Conservation (phyloP, 495 filamentous ascomycete genomes). For the Penicillium macrosclerotiorum region DNA sequence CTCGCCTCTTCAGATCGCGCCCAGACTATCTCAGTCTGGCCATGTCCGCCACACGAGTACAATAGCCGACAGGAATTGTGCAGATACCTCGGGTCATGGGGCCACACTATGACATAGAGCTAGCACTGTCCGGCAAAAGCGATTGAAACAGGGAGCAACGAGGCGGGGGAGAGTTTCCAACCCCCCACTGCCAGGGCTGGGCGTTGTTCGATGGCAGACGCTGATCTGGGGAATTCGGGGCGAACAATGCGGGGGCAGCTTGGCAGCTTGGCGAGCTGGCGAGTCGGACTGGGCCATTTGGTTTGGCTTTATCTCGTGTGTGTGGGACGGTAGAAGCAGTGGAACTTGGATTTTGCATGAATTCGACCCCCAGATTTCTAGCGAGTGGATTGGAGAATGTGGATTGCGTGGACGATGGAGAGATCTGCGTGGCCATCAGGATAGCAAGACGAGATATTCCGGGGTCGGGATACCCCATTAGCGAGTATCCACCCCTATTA, state of each 20-base stretch:
- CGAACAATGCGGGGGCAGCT: not conserved
- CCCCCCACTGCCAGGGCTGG: not conserved
- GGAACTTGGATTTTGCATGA: too few species aligned
- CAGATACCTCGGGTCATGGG: conserved; percentile 1
- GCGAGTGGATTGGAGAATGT: too few species aligned
- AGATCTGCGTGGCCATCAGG: too few species aligned
- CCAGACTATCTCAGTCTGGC: not conserved
- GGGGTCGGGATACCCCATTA: too few species aligned
- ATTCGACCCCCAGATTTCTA: too few species aligned
- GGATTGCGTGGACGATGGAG: too few species aligned
- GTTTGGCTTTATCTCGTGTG: not conserved
- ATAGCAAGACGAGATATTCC: too few species aligned
- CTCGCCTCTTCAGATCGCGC: not conserved
- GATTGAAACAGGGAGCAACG: not conserved
- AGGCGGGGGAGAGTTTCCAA: not conserved
- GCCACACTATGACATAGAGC: not conserved
- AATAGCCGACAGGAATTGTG: conserved; percentile 2
- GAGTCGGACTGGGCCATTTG: not conserved
- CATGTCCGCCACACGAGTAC: not conserved
- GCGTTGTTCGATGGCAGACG: not conserved
- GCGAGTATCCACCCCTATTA: too few species aligned
- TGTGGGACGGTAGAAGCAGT: not conserved
- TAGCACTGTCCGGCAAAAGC: not conserved
- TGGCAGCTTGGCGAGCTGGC: conserved; percentile 5
- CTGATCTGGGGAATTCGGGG: conserved; percentile 3